phyloP scores from a whole-genome alignment of 306 rosid genomes.

The Begonia masoniana region DNA sequence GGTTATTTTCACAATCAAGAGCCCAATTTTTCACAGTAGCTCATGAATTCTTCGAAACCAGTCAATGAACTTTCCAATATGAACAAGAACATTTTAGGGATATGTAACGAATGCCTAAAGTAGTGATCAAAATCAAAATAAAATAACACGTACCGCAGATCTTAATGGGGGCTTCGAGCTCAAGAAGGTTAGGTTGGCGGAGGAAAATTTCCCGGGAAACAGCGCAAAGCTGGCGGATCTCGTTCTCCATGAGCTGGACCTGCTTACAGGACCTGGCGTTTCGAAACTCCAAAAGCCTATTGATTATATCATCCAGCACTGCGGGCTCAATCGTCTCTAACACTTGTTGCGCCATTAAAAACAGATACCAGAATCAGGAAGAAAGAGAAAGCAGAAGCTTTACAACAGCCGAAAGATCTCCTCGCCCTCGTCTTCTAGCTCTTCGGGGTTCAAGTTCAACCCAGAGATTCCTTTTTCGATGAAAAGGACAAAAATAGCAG shows the following conservation, averaged over 20 bases:
- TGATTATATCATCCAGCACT: constrained; percentile 26
- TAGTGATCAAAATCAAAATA: not conserved
- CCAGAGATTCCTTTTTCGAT: not conserved
- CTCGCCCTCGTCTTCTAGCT: not conserved
- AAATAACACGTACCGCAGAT: not conserved
- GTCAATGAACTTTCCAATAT: no score
- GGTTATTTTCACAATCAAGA: no score
- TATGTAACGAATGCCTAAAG: no score
- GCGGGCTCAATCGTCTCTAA: constrained; percentile 16
- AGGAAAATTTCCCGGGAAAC: no score
- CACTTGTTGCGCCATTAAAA: constrained; percentile 16
- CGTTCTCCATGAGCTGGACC: constrained; percentile 31
- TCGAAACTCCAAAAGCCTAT: constrained; percentile 23
- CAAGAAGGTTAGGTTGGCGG: no score
- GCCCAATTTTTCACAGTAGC: no score
- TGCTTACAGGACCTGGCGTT: constrained; percentile 21
- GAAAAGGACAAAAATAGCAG: no score
- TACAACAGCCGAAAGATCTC: not conserved
- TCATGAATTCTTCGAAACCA: no score
- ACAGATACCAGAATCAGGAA: not conserved
- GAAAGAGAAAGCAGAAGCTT: not conserved
- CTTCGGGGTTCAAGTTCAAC: not conserved
- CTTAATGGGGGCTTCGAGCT: no score
- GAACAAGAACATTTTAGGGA: no score
- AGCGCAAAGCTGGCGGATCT: constrained; percentile 23